Evolutionary conservation across 306 rosid species (phyloP).

Genomic region (Fragaria vesca): DNA sequence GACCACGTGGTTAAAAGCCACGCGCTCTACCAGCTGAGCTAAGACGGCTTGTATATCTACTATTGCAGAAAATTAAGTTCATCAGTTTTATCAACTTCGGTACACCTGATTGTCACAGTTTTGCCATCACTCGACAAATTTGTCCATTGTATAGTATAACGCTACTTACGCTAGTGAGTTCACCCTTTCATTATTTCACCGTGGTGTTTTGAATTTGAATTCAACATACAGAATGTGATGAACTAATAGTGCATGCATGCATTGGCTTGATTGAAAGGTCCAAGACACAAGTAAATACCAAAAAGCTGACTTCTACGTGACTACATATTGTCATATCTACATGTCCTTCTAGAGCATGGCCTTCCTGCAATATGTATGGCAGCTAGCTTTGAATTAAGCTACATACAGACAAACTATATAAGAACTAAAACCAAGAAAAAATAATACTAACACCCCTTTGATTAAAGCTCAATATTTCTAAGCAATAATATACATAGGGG

Average conservation of each 20-base stretch:
- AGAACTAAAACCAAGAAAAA: not conserved
- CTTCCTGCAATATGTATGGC: constrained; percentile 23
- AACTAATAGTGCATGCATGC: constrained; percentile 15
- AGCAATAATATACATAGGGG: not conserved
- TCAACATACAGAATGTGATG: constrained; percentile 4
- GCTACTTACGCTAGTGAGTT: not conserved
- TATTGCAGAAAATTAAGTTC: too few species aligned
- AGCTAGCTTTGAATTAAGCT: constrained; percentile 29
- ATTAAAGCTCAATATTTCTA: not conserved
- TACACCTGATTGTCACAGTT: too few species aligned
- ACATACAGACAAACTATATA: constrained; percentile 18
- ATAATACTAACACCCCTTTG: not conserved
- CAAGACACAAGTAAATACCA: constrained; percentile 18
- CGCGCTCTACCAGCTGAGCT: constrained; percentile 12
- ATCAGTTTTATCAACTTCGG: too few species aligned
- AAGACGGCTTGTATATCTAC: not conserved
- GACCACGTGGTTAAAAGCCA: constrained; percentile 14
- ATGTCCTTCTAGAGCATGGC: constrained; percentile 1
- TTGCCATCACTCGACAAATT: too few species aligned
- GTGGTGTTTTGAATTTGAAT: not conserved
- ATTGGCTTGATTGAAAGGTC: constrained; percentile 36
- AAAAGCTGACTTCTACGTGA: constrained; percentile 30
- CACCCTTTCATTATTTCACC: not conserved
- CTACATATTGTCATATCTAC: constrained; percentile 12
- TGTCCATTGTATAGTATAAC: too few species aligned